Evolutionary conservation across 139 green algal species (phyloP).

Genomic region (Chlorella sp.): DNA sequence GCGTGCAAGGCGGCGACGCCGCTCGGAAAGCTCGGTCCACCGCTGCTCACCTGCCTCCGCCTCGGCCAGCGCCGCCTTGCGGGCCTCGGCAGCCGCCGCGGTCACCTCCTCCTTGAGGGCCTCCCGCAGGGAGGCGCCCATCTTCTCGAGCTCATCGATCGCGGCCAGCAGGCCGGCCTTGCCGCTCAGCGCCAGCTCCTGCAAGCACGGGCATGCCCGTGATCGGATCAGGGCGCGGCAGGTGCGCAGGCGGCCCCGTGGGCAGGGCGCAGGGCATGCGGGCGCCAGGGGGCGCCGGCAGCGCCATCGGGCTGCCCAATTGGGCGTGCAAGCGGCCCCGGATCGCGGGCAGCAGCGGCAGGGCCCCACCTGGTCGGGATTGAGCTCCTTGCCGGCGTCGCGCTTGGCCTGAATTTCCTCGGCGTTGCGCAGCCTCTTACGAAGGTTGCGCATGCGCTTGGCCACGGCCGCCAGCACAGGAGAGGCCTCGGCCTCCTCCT

Average conservation of each 20-base stretch:
- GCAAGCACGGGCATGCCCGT: not conserved
- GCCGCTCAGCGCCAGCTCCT: slow-evolving; percentile 44
- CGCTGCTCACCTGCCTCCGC: slow-evolving; percentile 14
- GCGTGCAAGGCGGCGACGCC: not conserved
- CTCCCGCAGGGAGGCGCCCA: slow-evolving; percentile 45
- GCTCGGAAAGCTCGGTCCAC: not conserved
- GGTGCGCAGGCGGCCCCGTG: not conserved
- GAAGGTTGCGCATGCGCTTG: slow-evolving; percentile 32
- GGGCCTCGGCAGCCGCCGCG: slow-evolving; percentile 15
- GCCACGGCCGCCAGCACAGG: slow-evolving; percentile 11
- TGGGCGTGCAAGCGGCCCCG: not conserved
- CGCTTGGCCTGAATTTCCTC: slow-evolving; percentile 47
- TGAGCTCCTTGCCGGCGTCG: slow-evolving; percentile 46
- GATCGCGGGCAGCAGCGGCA: no score
- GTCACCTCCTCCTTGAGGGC: slow-evolving; percentile 35
- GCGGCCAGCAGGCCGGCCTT: slow-evolving; percentile 39
- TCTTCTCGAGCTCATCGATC: slow-evolving; percentile 63
- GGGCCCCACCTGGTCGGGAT: slow-evolving; percentile 48
- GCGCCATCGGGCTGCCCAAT: no score
- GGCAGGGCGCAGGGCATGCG: not conserved
- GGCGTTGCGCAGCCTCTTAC: slow-evolving; percentile 42
- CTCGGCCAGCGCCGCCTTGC: slow-evolving; percentile 25
- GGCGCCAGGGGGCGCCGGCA: not conserved
- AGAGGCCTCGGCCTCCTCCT: not conserved
- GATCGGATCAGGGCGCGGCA: not conserved